Conservation (phyloP, 805 yeast species). For the Blastobotrys mokoenaii region DNA sequence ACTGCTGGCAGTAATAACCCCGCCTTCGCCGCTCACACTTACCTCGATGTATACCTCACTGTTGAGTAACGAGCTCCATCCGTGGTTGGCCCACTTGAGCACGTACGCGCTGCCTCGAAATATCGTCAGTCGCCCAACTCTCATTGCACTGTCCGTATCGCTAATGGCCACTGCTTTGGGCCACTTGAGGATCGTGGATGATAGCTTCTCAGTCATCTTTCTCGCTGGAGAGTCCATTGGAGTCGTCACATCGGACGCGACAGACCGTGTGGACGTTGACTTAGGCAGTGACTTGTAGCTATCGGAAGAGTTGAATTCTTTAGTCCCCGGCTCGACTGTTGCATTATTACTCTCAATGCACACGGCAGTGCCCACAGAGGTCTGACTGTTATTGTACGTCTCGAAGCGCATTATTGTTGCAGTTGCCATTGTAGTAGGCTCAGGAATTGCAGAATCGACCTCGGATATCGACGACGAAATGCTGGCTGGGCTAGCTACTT, state of each 20-base stretch:
- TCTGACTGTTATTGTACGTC: neutral
- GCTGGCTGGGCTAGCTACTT: neutral
- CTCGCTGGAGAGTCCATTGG: too few species aligned
- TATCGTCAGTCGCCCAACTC: constrained; percentile 7
- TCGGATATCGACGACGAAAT: neutral
- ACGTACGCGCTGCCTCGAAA: constrained; percentile 13
- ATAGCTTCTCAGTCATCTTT: neutral
- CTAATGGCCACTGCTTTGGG: neutral
- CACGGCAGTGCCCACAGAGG: constrained; percentile 5
- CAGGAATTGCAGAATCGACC: neutral
- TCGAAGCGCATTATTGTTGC: neutral
- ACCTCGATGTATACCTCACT: constrained; percentile 12
- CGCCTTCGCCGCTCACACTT: constrained; percentile 15
- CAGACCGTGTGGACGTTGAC: neutral
- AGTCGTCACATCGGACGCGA: too few species aligned
- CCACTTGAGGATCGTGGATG: constrained; percentile 1
- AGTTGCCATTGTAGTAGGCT: neutral
- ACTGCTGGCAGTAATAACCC: constrained; percentile 7
- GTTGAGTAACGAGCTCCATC: constrained; percentile 12
- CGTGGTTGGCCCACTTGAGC: constrained; percentile 12
- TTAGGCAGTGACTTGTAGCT: neutral
- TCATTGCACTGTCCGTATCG: neutral
- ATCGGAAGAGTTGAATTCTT: neutral
- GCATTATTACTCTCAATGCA: constrained; percentile 11
- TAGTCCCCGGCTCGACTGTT: constrained; percentile 12